These are phyloP conservation scores for Sporisorium iseilematis-ciliati DNA, from an alignment of 1,284 basidiomycete species.

Conservation along the genomic window DNA sequence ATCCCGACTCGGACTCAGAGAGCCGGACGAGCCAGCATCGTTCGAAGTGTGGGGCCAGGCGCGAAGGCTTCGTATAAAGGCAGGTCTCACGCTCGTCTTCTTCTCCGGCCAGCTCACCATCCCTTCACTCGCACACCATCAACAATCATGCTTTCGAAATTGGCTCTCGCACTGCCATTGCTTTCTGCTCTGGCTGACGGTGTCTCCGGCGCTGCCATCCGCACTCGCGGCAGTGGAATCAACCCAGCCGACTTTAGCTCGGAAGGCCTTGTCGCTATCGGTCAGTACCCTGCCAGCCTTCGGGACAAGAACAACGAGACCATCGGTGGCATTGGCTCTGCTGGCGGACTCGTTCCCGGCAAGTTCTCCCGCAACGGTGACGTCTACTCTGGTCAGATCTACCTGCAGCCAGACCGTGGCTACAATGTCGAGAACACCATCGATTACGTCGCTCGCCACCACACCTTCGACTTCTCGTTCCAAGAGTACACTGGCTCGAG, in stretches of 20 bases:
- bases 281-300: constrained; percentile 61
- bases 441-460: constrained; percentile 76
- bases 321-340: constrained; percentile 67
- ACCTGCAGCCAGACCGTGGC: constrained; percentile 75
- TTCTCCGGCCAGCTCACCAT: no score
- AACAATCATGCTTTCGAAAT: constrained; percentile 14
- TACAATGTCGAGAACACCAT: constrained; percentile 72
- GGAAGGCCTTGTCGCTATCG: constrained; percentile 70
- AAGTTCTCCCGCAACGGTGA: constrained; percentile 30
- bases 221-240: constrained; percentile 24
- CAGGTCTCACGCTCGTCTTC: no score
- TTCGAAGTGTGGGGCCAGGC: no score
- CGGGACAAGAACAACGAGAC: constrained; percentile 67
- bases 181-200: constrained; percentile 8
- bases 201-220: constrained; percentile 24
- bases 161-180: constrained; percentile 21
- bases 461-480: constrained; percentile 76
- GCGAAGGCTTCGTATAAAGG: background rate
- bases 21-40: no score
- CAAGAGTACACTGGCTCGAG: constrained; percentile 72
- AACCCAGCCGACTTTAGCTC: constrained; percentile 58
- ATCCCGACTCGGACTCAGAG: no score
- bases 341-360: constrained; percentile 44
- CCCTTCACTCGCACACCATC: background rate
- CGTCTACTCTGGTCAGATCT: constrained; percentile 72